These are phyloP conservation scores for Chaetoceros muelleri DNA, from an alignment of 108 stramenopile genomes.

Conservation along the genomic window DNA sequence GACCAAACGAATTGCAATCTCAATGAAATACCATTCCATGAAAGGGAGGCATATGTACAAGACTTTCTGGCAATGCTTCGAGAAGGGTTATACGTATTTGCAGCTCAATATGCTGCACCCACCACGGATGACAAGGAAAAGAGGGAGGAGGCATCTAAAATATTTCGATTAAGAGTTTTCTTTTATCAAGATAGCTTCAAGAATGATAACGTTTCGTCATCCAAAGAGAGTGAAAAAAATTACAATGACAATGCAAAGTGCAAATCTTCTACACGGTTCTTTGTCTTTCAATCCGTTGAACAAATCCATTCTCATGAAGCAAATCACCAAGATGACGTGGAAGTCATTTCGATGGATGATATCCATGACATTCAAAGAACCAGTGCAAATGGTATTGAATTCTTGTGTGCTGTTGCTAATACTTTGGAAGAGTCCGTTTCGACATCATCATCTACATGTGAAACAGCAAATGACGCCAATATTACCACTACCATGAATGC, in stretches of 20 bases:
- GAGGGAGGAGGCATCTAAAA: too few species aligned
- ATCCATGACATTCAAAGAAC: not conserved
- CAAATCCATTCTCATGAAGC: too few species aligned
- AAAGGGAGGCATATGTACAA: not conserved
- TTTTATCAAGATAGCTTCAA: not conserved
- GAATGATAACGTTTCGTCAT: not conserved
- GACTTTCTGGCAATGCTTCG: not conserved
- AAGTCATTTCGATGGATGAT: not conserved
- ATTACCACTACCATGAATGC: not conserved
- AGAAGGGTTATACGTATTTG: not conserved
- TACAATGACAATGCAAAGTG: not conserved
- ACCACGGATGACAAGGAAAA: not conserved
- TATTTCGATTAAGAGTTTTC: not conserved
- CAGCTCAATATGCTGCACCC: not conserved
- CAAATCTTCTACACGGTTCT: too few species aligned
- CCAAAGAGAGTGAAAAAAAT: too few species aligned
- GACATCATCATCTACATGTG: not conserved
- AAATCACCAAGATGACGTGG: not conserved
- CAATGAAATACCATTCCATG: too few species aligned
- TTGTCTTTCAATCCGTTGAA: too few species aligned
- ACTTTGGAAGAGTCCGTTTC: not conserved
- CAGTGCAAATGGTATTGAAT: not conserved
- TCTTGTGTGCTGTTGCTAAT: too few species aligned
- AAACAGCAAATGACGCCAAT: not conserved
- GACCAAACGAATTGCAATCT: not conserved